Percentiles rank a stretch among this genome's conserved stretches.
Evolutionary conservation across 2,329 filamentous ascomycete species (phyloP).

Genomic region (Paecilomyces niveus): DNA sequence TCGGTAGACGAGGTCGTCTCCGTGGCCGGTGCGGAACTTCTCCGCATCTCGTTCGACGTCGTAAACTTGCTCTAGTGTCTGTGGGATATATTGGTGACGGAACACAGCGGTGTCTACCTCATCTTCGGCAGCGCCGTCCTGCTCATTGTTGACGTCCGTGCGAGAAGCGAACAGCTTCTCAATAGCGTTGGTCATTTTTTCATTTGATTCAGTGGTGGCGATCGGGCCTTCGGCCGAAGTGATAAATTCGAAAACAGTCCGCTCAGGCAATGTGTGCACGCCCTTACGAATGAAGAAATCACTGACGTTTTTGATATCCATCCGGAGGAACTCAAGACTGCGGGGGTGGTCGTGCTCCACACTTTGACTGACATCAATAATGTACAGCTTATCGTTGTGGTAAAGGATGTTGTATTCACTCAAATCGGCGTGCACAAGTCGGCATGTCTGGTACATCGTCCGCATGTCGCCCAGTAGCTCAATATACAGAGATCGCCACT

Average conservation of each 20-base stretch:
- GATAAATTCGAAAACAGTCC: conserved; percentile 77
- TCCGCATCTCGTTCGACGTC: conserved; percentile 88
- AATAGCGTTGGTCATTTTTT: conserved; percentile 54
- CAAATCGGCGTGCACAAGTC: conserved; percentile 88
- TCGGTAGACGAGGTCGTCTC: conserved; percentile 73
- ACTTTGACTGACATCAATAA: conserved; percentile 96
- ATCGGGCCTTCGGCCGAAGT: conserved; percentile 50
- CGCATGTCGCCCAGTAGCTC: conserved; percentile 86
- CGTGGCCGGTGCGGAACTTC: conserved; percentile 68
- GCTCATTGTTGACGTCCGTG: conserved; percentile 44
- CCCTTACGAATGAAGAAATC: conserved; percentile 87
- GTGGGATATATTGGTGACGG: conserved; percentile 91
- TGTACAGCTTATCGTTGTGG: conserved; percentile 71
- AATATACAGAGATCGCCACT: conserved; percentile 73
- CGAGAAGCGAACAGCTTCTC: conserved; percentile 60
- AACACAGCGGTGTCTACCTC: conserved; percentile 89
- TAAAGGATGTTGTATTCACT: conserved; percentile 98
- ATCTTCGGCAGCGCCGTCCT: conserved; percentile 45
- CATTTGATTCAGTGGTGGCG: conserved; percentile 31
- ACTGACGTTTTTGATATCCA: conserved; percentile 96
- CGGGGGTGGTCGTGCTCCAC: conserved; percentile 95
- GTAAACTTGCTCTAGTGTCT: conserved; percentile 92
- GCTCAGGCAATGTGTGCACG: conserved; percentile 73
- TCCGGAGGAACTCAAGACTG: conserved; percentile 85
- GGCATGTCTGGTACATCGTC: conserved; percentile 84